Base-by-base conservation (phyloP, 768 basidiomycete genomes). In the Tylopilus subfusipes region DNA sequence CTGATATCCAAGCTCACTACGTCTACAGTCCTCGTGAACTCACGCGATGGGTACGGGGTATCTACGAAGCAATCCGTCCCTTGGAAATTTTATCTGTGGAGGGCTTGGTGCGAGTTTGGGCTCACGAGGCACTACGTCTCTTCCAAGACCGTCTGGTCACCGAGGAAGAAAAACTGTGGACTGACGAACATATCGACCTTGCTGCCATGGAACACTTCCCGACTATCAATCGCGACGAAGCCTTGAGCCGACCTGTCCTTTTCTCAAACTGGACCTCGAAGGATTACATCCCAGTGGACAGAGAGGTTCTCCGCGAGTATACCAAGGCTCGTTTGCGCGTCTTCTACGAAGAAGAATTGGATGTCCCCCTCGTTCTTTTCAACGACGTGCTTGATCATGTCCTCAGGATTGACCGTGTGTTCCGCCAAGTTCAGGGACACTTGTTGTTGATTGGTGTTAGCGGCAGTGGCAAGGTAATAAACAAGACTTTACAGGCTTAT, bases 211-310 rank as follows among this genome's bases (percentile, higher is more conserved):
- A 86, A 56, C 86, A 97, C 70, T 99, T 99, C 86, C 95, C 94
- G 0, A 94, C 90, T 3, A 89, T 97, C 70, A 85, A 91, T 67
- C 80, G 80, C 39, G 85, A 87, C 24, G 93, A 97, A 66, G 93
- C 97, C 2, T 80, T 99, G 25, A 72, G 61, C 30, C 84, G 97
- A 16, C 97, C 97, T 0, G 94, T 99, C 61, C 75, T 99, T 34
- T 99, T 94, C 79, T 98, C 97, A 21, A 98, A 98, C 70, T 99
- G 97, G 97, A 98, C 96, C 1, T 95, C 96, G 11, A 93, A 95
- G 74, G 76, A 98, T 67, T 98, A 98, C 70, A 84, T 98, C 43
- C 87, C 97, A 3, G 96, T 99, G 42, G 92, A 97, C 57, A 84
- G 97, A 47, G 96, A 97, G 63, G 78, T 82, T 31, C 83, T 99